These are phyloP conservation scores for Plectosphaerella cucumerina DNA, from an alignment of 2,329 filamentous ascomycete genomes.

Conservation along the genomic window DNA sequence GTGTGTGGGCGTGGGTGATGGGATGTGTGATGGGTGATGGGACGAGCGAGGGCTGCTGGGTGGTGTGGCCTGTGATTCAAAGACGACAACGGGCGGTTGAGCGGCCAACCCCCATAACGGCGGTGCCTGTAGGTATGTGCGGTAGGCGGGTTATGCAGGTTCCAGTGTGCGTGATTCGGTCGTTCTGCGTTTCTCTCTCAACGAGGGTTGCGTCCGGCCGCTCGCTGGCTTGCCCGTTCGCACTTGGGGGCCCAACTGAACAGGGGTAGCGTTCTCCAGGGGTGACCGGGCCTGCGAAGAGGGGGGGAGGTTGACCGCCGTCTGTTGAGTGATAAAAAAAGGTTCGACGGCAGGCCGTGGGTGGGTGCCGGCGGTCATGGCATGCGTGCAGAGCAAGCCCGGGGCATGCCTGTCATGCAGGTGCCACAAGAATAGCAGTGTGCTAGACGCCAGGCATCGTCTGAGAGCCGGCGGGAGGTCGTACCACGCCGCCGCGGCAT, in stretches of 20 bases:
- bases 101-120: not conserved
- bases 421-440: not conserved
- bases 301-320: not conserved
- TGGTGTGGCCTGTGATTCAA: not conserved
- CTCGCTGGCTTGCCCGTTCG: no score
- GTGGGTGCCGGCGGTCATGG: not conserved
- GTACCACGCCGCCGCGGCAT: not conserved
- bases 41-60: constrained; percentile 3
- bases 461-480: not conserved
- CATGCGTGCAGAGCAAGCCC: not conserved
- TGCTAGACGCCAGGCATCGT: not conserved
- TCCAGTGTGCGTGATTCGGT: constrained; percentile 5
- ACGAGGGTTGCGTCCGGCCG: not conserved
- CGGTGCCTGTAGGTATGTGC: not conserved
- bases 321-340: not conserved
- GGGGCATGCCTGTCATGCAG: not conserved
- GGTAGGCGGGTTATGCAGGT: constrained; percentile 1
- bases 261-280: not conserved
- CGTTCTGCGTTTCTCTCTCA: not conserved
- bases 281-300: not conserved
- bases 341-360: no score
- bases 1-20: constrained; percentile 1
- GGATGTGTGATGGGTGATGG: not conserved
- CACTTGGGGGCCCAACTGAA: not conserved
- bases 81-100: not conserved